phyloP scores from a whole-genome alignment of 805 yeast genomes.

The Teunomyces kruisii region DNA sequence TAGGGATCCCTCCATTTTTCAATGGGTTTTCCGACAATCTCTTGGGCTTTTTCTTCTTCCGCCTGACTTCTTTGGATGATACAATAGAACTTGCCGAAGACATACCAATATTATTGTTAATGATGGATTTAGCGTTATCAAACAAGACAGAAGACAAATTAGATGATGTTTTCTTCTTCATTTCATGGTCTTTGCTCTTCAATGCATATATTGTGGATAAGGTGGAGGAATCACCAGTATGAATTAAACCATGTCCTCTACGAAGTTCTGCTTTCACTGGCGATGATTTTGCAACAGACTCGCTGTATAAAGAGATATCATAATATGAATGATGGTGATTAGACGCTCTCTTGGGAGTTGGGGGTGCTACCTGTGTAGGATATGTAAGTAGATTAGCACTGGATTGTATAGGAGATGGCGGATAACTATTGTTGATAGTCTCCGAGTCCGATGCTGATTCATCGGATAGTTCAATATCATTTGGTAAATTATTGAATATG shows the following conservation, averaged over 20 bases:
- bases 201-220: constrained; percentile 27
- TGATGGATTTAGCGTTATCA: constrained; percentile 39
- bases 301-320: constrained; percentile 24
- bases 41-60: constrained; percentile 28
- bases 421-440: constrained; percentile 17
- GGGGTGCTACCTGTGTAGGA: not conserved
- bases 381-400: constrained; percentile 1
- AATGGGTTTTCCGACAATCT: constrained; percentile 40
- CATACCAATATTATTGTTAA: constrained; percentile 27
- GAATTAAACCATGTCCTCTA: constrained; percentile 6
- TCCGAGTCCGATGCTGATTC: constrained; percentile 46
- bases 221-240: constrained; percentile 18
- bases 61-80: constrained; percentile 11
- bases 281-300: constrained; percentile 25
- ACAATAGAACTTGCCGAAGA: constrained; percentile 34
- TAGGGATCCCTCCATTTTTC: constrained; percentile 55
- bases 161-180: constrained; percentile 26
- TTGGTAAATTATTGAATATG: constrained; percentile 45
- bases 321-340: constrained; percentile 11
- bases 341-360: not conserved
- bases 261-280: constrained; percentile 26
- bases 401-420: not conserved
- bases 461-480: constrained; percentile 46
- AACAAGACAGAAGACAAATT: constrained; percentile 33
- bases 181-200: constrained; percentile 18